Evolutionary conservation across 768 basidiomycete species (phyloP), one percentile per base, ranked within the genome.

Genomic region (Omphalotus guepiniiformis): DNA sequence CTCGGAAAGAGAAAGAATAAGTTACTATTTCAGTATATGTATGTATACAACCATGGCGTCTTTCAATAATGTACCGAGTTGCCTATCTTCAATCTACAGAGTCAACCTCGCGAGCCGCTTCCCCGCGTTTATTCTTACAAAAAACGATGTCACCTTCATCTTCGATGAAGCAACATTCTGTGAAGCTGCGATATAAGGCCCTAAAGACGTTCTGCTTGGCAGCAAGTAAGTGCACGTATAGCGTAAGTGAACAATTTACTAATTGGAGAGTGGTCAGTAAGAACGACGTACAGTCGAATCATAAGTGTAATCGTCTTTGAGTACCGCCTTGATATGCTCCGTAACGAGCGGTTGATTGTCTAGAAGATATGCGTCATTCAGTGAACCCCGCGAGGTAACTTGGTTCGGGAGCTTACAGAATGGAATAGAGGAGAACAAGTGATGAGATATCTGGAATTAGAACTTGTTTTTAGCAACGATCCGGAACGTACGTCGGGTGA

Each of bases 311-410:
- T 68, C 42, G 23, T 63, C 66, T 23, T 54, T 49, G 5, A 69
- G 57, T 2, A 66, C 52, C 2, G 21, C 23, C 40, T 75, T 78
- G 54, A 83, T 68, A 21, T 65, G 64, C 51, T 75, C 66, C 4
- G 67, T 69, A 13, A 66, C 55, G 41, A 61, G 57, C n/a, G 65
- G 63, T 37, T 63, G 62, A 53, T 67, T 45, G 30, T 32, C 30
- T 32, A 32, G 9, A 32, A 9, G 30, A 32, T 9, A n/a, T n/a
- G n/a, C n/a, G n/a, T n/a, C 30, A 32, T 9, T 26, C 18, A 28
- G 21, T 34, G 23, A 40, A 38, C 2, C 11, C 4, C 13, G 39
- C 27, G 2, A 37, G 4, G 3, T 28, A 16, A 16, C 9, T 34
- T 2, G 5, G 25, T 13, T 32, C n/a, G 30, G 30, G 30, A n/a